These are phyloP conservation scores for Truncatella angustata DNA, from an alignment of 2,329 filamentous ascomycete genomes.

Conservation along the genomic window DNA sequence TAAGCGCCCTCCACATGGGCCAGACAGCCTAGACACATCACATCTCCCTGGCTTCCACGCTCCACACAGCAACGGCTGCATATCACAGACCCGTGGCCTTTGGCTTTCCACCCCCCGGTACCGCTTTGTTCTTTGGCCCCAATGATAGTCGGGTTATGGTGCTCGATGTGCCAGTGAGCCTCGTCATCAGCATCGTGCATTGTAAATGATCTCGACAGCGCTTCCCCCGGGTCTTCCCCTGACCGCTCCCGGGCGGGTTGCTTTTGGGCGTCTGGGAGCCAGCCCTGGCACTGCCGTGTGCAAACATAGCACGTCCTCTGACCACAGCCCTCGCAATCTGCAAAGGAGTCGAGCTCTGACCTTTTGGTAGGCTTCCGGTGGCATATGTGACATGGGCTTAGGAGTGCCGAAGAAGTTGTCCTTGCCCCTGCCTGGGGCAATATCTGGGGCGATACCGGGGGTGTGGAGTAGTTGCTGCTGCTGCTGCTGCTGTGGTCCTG, in stretches of 20 bases:
- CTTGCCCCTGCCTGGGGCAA: constrained; percentile 12
- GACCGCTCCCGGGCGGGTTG: constrained; percentile 12
- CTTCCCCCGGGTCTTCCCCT: constrained; percentile 23
- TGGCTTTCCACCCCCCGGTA: constrained; percentile 21
- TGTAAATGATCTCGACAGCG: constrained; percentile 43
- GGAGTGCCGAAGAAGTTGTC: constrained; percentile 23
- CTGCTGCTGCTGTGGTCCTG: neutral
- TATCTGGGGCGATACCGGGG: constrained; percentile 12
- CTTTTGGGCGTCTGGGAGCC: constrained; percentile 27
- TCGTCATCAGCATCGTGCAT: constrained; percentile 48
- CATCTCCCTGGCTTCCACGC: constrained; percentile 60
- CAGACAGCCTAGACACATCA: constrained; percentile 65
- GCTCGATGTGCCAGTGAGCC: constrained; percentile 11
- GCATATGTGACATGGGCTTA: constrained; percentile 66
- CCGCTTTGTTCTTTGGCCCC: constrained; percentile 28
- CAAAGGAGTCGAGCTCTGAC: constrained; percentile 64
- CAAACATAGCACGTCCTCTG: constrained; percentile 68
- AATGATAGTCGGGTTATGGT: constrained; percentile 15
- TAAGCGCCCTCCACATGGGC: constrained; percentile 38
- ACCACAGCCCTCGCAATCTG: constrained; percentile 61
- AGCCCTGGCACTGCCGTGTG: constrained; percentile 60
- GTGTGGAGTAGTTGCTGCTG: constrained; percentile 17
- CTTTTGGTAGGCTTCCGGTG: constrained; percentile 63
- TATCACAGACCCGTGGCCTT: constrained; percentile 51
- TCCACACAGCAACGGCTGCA: constrained; percentile 71